Evolutionary conservation across 202 grass and related monocot genomes (phyloP), one percentile per base, ranked within the genome.

Genomic region (Brachypodium distachyon): DNA sequence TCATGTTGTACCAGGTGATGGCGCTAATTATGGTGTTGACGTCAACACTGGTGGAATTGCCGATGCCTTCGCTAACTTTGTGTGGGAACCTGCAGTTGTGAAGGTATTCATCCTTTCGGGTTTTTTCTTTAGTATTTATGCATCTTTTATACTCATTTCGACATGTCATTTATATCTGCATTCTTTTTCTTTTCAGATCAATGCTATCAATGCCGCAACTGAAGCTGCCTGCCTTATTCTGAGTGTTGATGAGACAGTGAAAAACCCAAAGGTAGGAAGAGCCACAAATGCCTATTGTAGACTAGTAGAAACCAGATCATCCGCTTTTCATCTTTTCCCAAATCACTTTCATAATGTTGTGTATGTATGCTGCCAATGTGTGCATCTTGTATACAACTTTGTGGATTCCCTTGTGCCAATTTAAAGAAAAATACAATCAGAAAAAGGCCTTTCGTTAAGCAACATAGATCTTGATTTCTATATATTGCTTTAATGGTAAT

Each of bases 61-160:
- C 0, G 91, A 98, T 94, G 92, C 95, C 29, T 92, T 87, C 71
- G 95, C 95, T 50, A 98, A 98, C 60, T 98, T 98, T 60, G 95
- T 98, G 33, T 94, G 95, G 95, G 95, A 98, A 73, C 95, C 95
- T 92, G 80, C 95, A 58, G 89, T 98, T 60, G 95, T 98, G 23
- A 98, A 98, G 85, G 95, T 95, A 98, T 47, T 32, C 77, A 47
- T 6, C 12, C 22, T 69, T 85, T 84, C 9, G 1, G 5, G 44
- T 17, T 73, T 3, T 9, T 53, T 70, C 4, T 52, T 81, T 56
- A 42, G 23, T 27, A 37, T 71, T 81, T 32, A 16, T 61, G 4
- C 10, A 60, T 78, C 44, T 10, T n/a, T 31, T 77, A 47, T 55
- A 53, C 31, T 74, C 74, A 10, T 77, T 36, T 40, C 5, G 25